Conservation (phyloP, 768 basidiomycete genomes). For the Naganishia onofrii region DNA sequence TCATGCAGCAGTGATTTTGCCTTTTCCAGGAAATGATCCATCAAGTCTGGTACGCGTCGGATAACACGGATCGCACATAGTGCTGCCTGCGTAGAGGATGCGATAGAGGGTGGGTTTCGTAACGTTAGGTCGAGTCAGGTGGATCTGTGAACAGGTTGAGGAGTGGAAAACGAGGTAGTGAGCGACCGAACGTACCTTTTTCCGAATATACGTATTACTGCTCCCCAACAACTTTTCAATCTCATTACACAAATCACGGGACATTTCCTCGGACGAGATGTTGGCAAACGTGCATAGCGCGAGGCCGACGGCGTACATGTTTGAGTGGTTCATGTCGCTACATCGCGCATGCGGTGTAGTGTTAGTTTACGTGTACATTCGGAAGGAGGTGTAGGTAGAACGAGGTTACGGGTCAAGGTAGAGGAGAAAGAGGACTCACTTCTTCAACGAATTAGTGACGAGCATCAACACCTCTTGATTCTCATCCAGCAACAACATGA, state of each 20-base stretch:
- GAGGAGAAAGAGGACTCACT: constrained; percentile 59
- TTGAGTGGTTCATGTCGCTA: constrained; percentile 99
- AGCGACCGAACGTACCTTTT: constrained; percentile 89
- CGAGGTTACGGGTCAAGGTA: no score
- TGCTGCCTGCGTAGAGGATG: constrained; percentile 66
- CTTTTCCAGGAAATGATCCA: constrained; percentile 84
- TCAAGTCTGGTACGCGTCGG: constrained; percentile 91
- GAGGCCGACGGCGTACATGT: constrained; percentile 97
- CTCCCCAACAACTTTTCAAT: constrained; percentile 95
- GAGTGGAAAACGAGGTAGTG: constrained; percentile 8
- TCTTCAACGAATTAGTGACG: constrained; percentile 97
- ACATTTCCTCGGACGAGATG: constrained; percentile 99
- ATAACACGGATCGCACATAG: constrained; percentile 91
- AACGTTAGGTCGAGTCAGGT: no score
- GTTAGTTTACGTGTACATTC: no score
- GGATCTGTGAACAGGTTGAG: no score
- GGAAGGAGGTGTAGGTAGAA: background rate
- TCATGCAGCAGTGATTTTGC: constrained; percentile 88
- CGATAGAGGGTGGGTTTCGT: no score
- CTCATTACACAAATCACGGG: constrained; percentile 93
- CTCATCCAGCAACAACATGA: constrained; percentile 96
- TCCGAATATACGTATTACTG: constrained; percentile 96
- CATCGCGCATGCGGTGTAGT: background rate
- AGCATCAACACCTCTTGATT: constrained; percentile 95
- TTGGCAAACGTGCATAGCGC: constrained; percentile 98